Evolutionary conservation across 1,139 yeast species (phyloP).

Genomic region (Kodamaea derodonti): DNA sequence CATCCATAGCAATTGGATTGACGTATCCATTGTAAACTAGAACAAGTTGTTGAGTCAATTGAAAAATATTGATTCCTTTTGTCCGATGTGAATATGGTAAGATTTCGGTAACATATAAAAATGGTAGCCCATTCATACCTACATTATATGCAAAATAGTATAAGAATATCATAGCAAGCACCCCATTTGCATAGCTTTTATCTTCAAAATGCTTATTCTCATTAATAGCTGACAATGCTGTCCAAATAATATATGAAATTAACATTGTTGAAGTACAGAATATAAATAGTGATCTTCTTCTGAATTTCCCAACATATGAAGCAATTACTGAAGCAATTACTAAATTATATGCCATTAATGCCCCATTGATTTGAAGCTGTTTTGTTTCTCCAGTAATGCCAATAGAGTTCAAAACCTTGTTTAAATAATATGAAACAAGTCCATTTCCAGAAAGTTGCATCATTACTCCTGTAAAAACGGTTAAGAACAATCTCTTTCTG

Average conservation of each 20-base stretch:
- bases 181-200: slow-evolving; percentile 36
- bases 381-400: slow-evolving; percentile 41
- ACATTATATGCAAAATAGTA: slow-evolving; percentile 36
- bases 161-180: slow-evolving; percentile 44
- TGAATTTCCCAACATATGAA: slow-evolving; percentile 26
- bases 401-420: slow-evolving; percentile 44
- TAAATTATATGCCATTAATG: slow-evolving; percentile 40
- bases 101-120: slow-evolving; percentile 38
- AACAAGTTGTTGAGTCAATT: slow-evolving; percentile 25
- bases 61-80: slow-evolving; percentile 36
- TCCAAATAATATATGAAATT: slow-evolving; percentile 36
- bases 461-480: slow-evolving; percentile 29
- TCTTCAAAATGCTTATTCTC: slow-evolving; percentile 32
- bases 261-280: slow-evolving; percentile 30
- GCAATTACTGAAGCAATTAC: slow-evolving; percentile 31
- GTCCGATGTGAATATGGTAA: slow-evolving; percentile 44
- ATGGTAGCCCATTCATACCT: slow-evolving; percentile 40
- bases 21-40: slow-evolving; percentile 43
- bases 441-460: slow-evolving; percentile 53
- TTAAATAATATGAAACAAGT: slow-evolving; percentile 48
- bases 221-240: slow-evolving; percentile 34
- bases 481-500: slow-evolving; percentile 43
- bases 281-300: slow-evolving; percentile 45
- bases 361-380: slow-evolving; percentile 47
- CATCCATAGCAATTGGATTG: slow-evolving; percentile 58